These are phyloP conservation scores for Andalucia godoyi DNA, from an alignment of 78 protist species.

Conservation along the genomic window DNA sequence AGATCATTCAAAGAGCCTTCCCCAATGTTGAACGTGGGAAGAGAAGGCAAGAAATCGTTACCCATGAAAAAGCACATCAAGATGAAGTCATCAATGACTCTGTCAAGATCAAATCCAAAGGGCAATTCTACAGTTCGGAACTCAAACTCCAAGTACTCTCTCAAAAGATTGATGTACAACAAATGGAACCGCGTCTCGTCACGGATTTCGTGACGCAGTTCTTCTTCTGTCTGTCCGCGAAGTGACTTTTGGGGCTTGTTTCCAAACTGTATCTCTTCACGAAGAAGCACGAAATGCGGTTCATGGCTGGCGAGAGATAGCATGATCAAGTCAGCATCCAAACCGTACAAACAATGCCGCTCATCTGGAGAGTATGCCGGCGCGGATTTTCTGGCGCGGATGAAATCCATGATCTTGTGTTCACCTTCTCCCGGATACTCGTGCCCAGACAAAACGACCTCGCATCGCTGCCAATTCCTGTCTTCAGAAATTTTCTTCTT, in stretches of 20 bases:
- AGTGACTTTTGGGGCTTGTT: not conserved
- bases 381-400: slow-evolving; percentile 56
- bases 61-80: slow-evolving; percentile 74
- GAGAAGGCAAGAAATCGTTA: slow-evolving; percentile 89
- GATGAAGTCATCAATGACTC: slow-evolving; percentile 63
- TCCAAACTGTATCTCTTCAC: slow-evolving; percentile 54
- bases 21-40: slow-evolving; percentile 56
- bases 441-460: slow-evolving; percentile 37
- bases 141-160: slow-evolving; percentile 54
- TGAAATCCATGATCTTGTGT: slow-evolving; percentile 88
- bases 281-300: slow-evolving; percentile 61
- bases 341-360: slow-evolving; percentile 83
- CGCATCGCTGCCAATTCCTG: slow-evolving; percentile 18
- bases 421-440: slow-evolving; percentile 90
- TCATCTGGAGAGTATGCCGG: slow-evolving; percentile 51
- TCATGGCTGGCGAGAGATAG: slow-evolving; percentile 78
- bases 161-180: slow-evolving; percentile 20
- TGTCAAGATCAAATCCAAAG: slow-evolving; percentile 39
- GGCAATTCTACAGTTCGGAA: not conserved
- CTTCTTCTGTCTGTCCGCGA: slow-evolving; percentile 1
- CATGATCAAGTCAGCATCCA: slow-evolving; percentile 91
- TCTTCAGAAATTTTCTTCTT: not conserved
- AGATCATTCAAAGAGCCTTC: slow-evolving; percentile 21
- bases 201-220: not conserved
- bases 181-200: slow-evolving; percentile 35